A percentile compares a stretch with the other conserved stretches of the same genome.
phyloP scores from a whole-genome alignment of 352 stramenopile genomes.

The Achlya hypogyna region DNA sequence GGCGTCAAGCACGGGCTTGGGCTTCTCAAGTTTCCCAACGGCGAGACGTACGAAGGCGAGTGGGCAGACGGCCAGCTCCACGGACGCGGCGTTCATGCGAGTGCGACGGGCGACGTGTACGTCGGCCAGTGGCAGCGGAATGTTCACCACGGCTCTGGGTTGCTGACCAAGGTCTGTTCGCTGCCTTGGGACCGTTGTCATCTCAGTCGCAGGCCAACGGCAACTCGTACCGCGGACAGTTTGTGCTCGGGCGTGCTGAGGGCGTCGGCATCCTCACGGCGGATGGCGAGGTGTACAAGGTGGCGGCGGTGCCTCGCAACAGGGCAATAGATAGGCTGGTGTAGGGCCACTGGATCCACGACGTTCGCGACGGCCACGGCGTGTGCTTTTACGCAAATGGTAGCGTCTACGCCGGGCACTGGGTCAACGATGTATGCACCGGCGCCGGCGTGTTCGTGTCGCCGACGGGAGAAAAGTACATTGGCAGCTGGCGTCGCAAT shows the following conservation, averaged over 20 bases:
- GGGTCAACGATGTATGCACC: slow-evolving; percentile 48
- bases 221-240: slow-evolving; percentile 57
- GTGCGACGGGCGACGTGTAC: slow-evolving; percentile 77
- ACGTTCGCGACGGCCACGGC: slow-evolving; percentile 51
- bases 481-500: slow-evolving; percentile 15
- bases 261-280: slow-evolving; percentile 71
- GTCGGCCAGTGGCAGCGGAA: slow-evolving; percentile 48
- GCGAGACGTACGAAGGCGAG: slow-evolving; percentile 80
- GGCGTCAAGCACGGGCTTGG: slow-evolving; percentile 76
- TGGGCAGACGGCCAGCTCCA: slow-evolving; percentile 70
- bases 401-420: slow-evolving; percentile 58
- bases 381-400: slow-evolving; percentile 74
- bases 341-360: slow-evolving; percentile 46
- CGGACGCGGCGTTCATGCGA: slow-evolving; percentile 51
- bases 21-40: slow-evolving; percentile 58
- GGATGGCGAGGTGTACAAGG: slow-evolving; percentile 87
- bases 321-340: slow-evolving; percentile 21
- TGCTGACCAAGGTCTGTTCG: slow-evolving; percentile 42
- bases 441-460: slow-evolving; percentile 58
- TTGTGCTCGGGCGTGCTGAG: slow-evolving; percentile 48
- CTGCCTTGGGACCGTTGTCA: neutral
- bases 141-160: slow-evolving; percentile 43
- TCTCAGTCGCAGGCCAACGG: slow-evolving; percentile 30
- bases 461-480: slow-evolving; percentile 33
- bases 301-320: too few species aligned